Conservation (phyloP, 495 filamentous ascomycete species). For the Neurospora sp. region DNA sequence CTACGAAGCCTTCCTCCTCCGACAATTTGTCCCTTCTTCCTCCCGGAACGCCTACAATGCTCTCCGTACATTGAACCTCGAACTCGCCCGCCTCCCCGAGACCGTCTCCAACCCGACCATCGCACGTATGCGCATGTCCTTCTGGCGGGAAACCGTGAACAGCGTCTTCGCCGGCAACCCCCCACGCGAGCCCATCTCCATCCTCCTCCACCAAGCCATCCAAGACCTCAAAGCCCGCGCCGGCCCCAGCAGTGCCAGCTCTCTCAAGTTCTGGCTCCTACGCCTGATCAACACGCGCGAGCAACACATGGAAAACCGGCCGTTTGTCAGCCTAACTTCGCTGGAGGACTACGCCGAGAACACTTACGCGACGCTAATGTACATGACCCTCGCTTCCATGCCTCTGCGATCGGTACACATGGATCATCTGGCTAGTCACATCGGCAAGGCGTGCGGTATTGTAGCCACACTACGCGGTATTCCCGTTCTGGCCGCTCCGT, state of each 20-base stretch:
- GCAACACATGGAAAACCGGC: constrained; percentile 71
- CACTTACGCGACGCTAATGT: constrained; percentile 89
- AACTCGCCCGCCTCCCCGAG: constrained; percentile 80
- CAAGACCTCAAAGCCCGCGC: constrained; percentile 44
- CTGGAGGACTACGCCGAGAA: constrained; percentile 86
- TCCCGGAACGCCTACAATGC: constrained; percentile 77
- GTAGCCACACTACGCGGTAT: constrained; percentile 72
- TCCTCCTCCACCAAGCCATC: constrained; percentile 65
- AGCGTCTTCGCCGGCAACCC: constrained; percentile 59
- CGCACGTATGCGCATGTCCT: constrained; percentile 80
- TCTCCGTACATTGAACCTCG: constrained; percentile 85
- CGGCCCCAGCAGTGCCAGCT: constrained; percentile 39
- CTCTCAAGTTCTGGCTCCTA: constrained; percentile 73
- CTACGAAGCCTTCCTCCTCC: constrained; percentile 75
- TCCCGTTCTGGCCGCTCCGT: constrained; percentile 71
- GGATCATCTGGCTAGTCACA: constrained; percentile 87
- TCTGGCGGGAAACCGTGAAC: constrained; percentile 82
- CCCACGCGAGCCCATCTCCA: constrained; percentile 83
- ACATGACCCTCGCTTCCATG: constrained; percentile 69
- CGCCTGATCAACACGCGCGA: constrained; percentile 72
- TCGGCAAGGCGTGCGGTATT: constrained; percentile 89
- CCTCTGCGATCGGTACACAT: constrained; percentile 70
- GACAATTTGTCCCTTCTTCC: constrained; percentile 65
- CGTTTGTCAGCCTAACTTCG: constrained; percentile 60
- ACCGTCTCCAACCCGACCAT: constrained; percentile 71